Evolutionary conservation across 2,329 filamentous ascomycete genomes (phyloP), one percentile per base, ranked within the genome.

Genomic region (Aspergillus sp.): DNA sequence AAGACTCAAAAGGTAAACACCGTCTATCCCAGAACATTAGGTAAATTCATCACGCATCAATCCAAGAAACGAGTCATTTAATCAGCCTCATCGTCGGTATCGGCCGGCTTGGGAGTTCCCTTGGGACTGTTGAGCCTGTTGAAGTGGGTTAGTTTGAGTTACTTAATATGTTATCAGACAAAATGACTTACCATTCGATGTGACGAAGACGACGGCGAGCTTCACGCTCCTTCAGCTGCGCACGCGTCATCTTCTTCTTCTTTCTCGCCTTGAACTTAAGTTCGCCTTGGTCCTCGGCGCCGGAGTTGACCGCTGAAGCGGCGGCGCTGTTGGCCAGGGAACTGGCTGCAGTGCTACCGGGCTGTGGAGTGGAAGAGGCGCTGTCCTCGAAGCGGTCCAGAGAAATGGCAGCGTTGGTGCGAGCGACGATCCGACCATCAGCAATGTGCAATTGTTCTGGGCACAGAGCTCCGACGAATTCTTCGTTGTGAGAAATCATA

Each of bases 191-290:
- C 83, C 84, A 87, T 68, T 87, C 84, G 59, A 87, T 84, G 77
- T 99, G 92, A 68, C 95, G 86, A 76, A 98, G 80, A 67, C 95
- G 84, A 65, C 93, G 86, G 63, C 96, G 84, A 44, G 90, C 89
- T 78, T 98, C 93, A 19, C 90, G 84, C 75, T 99, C 95, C 85
- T 99, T 99, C 73, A 93, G 67, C 77, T 99, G 92, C 78, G 92
- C 92, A 82, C 96, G 91, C 57, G 95, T 99, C 86, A 95, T 86
- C 90, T 99, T 99, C 87, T 93, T 96, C 91, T 97, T 97, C 80
- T 89, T 89, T 84, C 93, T 95, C 37, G 77, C 76, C 77, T 84
- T 86, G 87, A 99, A 99, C 80, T 96, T 93, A 82, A 99, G 85
- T 60, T 89, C 75, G 70, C 79, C 82, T 59, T 86, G 86, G 67